Conservation (phyloP, 2,329 filamentous ascomycete genomes). For the Cordyceps cicadae region DNA sequence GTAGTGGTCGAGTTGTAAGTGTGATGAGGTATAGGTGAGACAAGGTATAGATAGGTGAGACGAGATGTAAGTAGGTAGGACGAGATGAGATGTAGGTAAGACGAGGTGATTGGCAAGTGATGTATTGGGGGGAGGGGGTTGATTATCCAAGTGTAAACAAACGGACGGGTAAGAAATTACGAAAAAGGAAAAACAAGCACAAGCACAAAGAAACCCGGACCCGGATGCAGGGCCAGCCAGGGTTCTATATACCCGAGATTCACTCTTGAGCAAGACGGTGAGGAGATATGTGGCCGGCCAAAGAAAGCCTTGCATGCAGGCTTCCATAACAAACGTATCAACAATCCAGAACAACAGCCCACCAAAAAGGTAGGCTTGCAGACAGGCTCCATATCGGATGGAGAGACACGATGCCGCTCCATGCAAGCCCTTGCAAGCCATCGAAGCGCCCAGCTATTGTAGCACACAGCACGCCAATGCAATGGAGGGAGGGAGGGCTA, state of each 20-base stretch:
- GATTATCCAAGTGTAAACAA: not conserved
- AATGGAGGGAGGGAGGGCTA: not conserved
- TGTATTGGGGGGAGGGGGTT: too few relatives aligned
- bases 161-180: not conserved
- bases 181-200: not conserved
- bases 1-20: too few relatives aligned
- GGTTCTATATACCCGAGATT: constrained; percentile 1
- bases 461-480: too few relatives aligned
- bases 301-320: not conserved
- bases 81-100: too few relatives aligned
- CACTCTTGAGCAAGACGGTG: not conserved
- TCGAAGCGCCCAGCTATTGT: not conserved
- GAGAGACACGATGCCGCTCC: not conserved
- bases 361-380: not conserved
- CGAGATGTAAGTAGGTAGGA: too few relatives aligned
- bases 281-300: too few relatives aligned
- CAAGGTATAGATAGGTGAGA: too few relatives aligned
- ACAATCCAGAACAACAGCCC: not conserved
- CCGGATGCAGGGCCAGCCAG: not conserved
- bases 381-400: not conserved
- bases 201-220: not conserved
- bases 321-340: not conserved
- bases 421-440: not conserved
- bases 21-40: not conserved
- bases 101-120: too few relatives aligned